Percentiles rank a stretch among this genome's conserved stretches.
These are phyloP conservation scores for Ogataea angusta DNA, from an alignment of 805 yeast genomes.

Conservation along the genomic window DNA sequence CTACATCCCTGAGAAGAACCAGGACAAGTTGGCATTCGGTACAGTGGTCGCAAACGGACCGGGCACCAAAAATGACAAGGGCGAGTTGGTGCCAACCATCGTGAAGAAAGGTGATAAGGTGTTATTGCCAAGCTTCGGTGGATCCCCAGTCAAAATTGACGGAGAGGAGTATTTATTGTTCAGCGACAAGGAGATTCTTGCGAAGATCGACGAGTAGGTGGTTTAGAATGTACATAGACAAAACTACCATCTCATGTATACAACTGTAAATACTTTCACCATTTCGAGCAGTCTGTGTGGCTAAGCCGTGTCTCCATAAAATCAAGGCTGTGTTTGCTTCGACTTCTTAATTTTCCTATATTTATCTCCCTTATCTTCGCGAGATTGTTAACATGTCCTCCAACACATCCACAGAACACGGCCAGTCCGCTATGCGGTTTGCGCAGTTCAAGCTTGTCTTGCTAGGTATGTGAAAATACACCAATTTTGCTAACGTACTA, in stretches of 20 bases:
- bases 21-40: constrained; percentile 89
- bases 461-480: constrained; percentile 29
- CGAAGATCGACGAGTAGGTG: constrained; percentile 70
- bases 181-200: constrained; percentile 92
- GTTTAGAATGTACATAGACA: not conserved
- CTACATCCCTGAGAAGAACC: constrained; percentile 94
- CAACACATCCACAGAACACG: constrained; percentile 7
- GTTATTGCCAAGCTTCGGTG: constrained; percentile 92
- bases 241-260: not conserved
- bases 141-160: constrained; percentile 82
- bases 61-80: constrained; percentile 64
- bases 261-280: not conserved
- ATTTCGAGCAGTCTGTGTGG: not conserved
- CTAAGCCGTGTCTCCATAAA: too few relatives aligned
- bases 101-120: constrained; percentile 92
- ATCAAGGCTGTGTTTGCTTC: constrained; percentile 4
- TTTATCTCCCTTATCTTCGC: constrained; percentile 9
- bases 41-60: constrained; percentile 95
- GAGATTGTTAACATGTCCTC: constrained; percentile 19
- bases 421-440: constrained; percentile 27
- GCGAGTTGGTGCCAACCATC: constrained; percentile 66
- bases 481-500: not conserved
- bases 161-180: constrained; percentile 55
- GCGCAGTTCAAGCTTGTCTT: constrained; percentile 62
- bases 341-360: not conserved